A percentile compares a stretch with the other conserved stretches of the same genome.
These are phyloP conservation scores for Circinella minor DNA, from an alignment of 371 early-diverging fungal genomes.

Conservation along the genomic window DNA sequence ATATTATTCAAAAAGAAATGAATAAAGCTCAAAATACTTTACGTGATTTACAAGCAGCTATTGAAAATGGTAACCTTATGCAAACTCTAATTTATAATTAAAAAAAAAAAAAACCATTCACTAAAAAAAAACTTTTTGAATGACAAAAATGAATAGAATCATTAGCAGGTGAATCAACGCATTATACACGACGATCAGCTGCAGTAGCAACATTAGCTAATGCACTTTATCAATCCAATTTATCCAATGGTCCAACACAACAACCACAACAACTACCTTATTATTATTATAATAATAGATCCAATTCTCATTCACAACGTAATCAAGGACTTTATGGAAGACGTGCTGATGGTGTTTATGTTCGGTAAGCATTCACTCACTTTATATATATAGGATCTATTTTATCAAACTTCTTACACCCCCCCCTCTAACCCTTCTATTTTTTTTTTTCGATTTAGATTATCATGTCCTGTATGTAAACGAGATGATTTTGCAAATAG, in stretches of 20 bases:
- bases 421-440: too few relatives aligned
- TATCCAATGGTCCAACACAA: not conserved
- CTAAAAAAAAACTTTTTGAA: too few relatives aligned
- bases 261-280: too few relatives aligned
- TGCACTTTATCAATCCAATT: conserved; percentile 11
- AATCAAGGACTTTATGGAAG: conserved; percentile 44
- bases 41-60: conserved; percentile 52
- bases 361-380: conserved; percentile 46
- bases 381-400: too few relatives aligned
- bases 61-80: conserved; percentile 55
- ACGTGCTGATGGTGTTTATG: conserved; percentile 66
- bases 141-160: conserved; percentile 1
- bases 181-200: conserved; percentile 50
- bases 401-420: too few relatives aligned
- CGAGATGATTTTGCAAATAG: conserved; percentile 72
- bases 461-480: conserved; percentile 63
- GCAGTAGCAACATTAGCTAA: conserved; percentile 13
- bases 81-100: not conserved
- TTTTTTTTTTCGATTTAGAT: conserved; percentile 32
- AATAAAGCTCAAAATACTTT: conserved; percentile 57
- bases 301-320: conserved; percentile 13
- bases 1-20: conserved; percentile 60
- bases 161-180: conserved; percentile 36
- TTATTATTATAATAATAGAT: not conserved
- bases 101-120: not conserved